phyloP scores from a whole-genome alignment of 257 asterid species.

The Knoxia roxburghii region DNA sequence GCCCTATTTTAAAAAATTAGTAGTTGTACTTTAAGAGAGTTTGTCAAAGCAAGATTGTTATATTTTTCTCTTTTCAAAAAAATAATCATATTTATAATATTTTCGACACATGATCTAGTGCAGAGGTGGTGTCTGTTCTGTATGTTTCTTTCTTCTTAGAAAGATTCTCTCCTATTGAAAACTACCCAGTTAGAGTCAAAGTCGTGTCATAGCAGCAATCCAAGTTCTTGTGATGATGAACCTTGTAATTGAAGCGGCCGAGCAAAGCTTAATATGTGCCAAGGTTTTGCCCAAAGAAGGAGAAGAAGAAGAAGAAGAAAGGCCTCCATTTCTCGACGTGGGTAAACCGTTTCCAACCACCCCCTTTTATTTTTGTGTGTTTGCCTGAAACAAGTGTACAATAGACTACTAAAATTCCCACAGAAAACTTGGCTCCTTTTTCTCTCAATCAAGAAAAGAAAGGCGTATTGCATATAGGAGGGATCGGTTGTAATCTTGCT shows the following conservation, averaged over 20 bases:
- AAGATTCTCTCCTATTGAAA: background rate
- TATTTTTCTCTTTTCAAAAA: no score
- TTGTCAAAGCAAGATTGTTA: no score
- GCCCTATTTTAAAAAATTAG: background rate
- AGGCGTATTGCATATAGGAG: no score
- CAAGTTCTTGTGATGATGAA: background rate
- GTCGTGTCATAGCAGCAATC: conserved; percentile 11
- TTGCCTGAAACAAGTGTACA: background rate
- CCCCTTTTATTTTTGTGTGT: background rate
- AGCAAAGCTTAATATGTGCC: conserved; percentile 9
- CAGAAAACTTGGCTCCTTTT: background rate
- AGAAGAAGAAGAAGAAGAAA: no score
- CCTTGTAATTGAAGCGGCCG: conserved; percentile 1
- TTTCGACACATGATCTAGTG: no score
- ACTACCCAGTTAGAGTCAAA: conserved; percentile 10
- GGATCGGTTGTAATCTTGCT: background rate
- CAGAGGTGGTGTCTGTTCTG: no score
- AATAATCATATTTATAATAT: no score
- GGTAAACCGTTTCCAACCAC: conserved; percentile 33
- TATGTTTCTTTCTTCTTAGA: background rate
- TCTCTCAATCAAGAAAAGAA: background rate
- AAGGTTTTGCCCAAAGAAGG: conserved; percentile 8
- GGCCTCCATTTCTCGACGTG: conserved; percentile 22
- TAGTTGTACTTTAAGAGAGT: conserved; percentile 7
- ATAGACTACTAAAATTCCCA: no score